phyloP scores from a whole-genome alignment of 192 early-diverging fungal species.

The Gigaspora rosea region DNA sequence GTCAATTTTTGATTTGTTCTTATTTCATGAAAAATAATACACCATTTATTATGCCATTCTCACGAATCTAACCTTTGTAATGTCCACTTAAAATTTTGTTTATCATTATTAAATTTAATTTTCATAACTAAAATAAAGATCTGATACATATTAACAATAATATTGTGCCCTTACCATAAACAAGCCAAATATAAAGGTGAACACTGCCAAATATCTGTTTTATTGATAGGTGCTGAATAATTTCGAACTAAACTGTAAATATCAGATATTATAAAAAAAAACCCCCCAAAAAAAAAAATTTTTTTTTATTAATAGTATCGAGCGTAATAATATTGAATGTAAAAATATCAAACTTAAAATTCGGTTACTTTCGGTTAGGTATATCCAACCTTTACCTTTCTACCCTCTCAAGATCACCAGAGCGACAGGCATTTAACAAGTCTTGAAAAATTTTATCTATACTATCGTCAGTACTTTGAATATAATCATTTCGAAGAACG shows the following conservation, averaged over 20 bases:
- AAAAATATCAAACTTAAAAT: background rate
- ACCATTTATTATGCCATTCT: no score
- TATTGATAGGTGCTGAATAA: conserved; percentile 48
- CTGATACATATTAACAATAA: background rate
- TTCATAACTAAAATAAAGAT: background rate
- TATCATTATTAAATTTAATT: background rate
- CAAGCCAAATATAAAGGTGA: conserved; percentile 49
- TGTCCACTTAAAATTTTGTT: conserved; percentile 4
- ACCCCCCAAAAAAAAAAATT: no score
- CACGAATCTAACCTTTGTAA: conserved; percentile 39
- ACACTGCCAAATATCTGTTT: conserved; percentile 51
- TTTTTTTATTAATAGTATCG: no score
- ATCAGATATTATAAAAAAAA: no score
- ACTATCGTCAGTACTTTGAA: no score
- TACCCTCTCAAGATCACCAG: conserved; percentile 5
- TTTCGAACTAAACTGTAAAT: conserved; percentile 31
- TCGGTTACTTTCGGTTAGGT: background rate
- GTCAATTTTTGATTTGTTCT: background rate
- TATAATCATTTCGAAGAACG: no score
- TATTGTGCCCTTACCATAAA: conserved; percentile 20
- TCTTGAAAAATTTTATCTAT: background rate
- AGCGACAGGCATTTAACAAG: conserved; percentile 5
- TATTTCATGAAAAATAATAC: background rate
- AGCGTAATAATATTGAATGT: no score
- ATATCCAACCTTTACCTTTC: background rate